Percentiles rank a stretch among this genome's conserved stretches.
Conservation (phyloP, 2,329 filamentous ascomycete genomes). For the Alternaria tenuissima region DNA sequence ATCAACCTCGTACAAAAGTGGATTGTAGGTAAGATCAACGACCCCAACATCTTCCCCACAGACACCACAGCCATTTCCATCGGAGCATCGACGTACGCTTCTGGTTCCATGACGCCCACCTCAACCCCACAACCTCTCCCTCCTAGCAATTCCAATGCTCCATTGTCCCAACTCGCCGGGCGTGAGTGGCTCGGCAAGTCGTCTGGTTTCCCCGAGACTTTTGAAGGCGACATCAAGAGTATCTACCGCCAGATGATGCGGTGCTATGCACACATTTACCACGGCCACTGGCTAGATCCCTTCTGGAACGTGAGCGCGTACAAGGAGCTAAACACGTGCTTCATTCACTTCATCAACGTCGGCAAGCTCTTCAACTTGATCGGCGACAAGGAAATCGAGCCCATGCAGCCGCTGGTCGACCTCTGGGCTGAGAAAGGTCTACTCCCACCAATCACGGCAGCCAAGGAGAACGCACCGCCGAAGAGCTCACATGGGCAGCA, state of each 20-base stretch:
- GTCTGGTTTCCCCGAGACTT: constrained; percentile 69
- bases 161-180: constrained; percentile 70
- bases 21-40: constrained; percentile 95
- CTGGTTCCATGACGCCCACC: constrained; percentile 59
- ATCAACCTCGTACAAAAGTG: constrained; percentile 96
- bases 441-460: constrained; percentile 63
- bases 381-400: constrained; percentile 88
- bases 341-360: constrained; percentile 63
- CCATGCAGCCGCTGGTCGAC: constrained; percentile 93
- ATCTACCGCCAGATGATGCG: constrained; percentile 65
- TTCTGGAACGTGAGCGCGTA: constrained; percentile 60
- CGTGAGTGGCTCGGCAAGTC: constrained; percentile 88
- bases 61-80: constrained; percentile 76
- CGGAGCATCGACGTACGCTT: constrained; percentile 65
- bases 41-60: constrained; percentile 88
- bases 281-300: constrained; percentile 60
- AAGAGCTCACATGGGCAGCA: constrained; percentile 30
- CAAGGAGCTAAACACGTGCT: constrained; percentile 63
- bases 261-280: constrained; percentile 63
- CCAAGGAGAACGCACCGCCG: constrained; percentile 33
- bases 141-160: constrained; percentile 58
- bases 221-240: constrained; percentile 78
- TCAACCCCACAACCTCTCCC: constrained; percentile 55
- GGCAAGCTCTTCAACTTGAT: constrained; percentile 83
- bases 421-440: constrained; percentile 90